Evolutionary conservation across 371 early-diverging fungal genomes (phyloP).

Genomic region (Fennellomyces sp.): DNA sequence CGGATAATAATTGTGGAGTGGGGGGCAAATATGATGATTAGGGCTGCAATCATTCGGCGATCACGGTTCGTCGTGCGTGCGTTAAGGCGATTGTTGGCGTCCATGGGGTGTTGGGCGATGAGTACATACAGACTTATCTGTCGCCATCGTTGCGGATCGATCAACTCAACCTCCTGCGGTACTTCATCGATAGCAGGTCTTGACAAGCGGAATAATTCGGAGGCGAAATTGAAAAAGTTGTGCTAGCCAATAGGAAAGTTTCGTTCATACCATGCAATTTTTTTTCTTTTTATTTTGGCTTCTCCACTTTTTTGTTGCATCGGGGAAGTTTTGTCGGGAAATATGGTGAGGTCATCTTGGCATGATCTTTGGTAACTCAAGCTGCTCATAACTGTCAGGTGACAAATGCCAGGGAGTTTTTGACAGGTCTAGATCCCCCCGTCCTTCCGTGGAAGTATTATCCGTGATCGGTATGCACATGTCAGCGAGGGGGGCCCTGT

Average conservation of each 20-base stretch:
- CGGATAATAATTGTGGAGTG: not conserved
- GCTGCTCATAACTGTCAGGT: no score
- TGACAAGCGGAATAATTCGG: constrained; percentile 1
- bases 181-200: constrained; percentile 10
- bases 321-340: no score
- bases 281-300: not conserved
- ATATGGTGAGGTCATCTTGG: not conserved
- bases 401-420: not conserved
- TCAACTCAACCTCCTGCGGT: constrained; percentile 21
- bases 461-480: no score
- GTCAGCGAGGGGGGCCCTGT: not conserved
- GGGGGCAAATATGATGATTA: not conserved
- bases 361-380: not conserved
- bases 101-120: constrained; percentile 23
- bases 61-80: constrained; percentile 26
- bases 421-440: not conserved
- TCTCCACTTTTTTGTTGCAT: not conserved
- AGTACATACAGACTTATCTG: constrained; percentile 17
- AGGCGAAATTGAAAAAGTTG: not conserved
- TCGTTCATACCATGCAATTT: not conserved
- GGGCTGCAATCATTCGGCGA: constrained; percentile 23
- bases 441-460: not conserved
- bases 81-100: constrained; percentile 31
- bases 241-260: not conserved
- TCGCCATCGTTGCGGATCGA: constrained; percentile 20